A percentile compares a stretch with the other conserved stretches of the same genome.
Conservation (phyloP, 129 eudicot species). For the Sambucus nigra region DNA sequence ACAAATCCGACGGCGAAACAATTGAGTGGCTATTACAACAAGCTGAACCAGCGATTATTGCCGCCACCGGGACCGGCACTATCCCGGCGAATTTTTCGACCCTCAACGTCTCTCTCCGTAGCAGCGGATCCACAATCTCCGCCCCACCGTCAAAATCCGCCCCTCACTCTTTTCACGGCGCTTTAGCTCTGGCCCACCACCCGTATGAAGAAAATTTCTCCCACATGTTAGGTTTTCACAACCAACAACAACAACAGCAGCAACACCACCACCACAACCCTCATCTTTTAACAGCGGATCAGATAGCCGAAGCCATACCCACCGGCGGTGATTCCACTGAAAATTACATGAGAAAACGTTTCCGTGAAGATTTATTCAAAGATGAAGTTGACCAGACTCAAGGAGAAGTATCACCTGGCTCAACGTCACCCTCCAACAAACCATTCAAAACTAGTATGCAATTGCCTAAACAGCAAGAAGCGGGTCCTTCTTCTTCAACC, state of each 20-base stretch:
- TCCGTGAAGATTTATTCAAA: slow-evolving; percentile 68
- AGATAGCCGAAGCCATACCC: slow-evolving; percentile 38
- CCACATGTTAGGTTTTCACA: slow-evolving; percentile 70
- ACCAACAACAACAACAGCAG: slow-evolving; percentile 29
- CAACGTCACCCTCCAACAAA: slow-evolving; percentile 48
- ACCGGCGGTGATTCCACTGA: slow-evolving; percentile 28
- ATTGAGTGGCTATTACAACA: slow-evolving; percentile 77
- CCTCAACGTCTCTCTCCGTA: slow-evolving; percentile 54
- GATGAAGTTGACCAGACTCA: slow-evolving; percentile 35
- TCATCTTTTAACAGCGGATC: slow-evolving; percentile 43
- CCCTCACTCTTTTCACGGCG: slow-evolving; percentile 56
- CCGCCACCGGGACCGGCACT: slow-evolving; percentile 76
- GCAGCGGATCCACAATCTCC: slow-evolving; percentile 53
- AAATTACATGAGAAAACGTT: slow-evolving; percentile 51
- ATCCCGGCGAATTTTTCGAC: slow-evolving; percentile 70
- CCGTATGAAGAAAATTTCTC: slow-evolving; percentile 61
- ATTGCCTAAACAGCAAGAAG: slow-evolving; percentile 29
- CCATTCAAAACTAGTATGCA: slow-evolving; percentile 35
- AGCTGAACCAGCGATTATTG: slow-evolving; percentile 64
- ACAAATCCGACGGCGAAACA: slow-evolving; percentile 72
- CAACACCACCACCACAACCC: slow-evolving; percentile 36
- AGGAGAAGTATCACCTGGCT: slow-evolving; percentile 25
- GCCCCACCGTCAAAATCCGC: slow-evolving; percentile 73
- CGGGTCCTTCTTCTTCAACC: slow-evolving; percentile 34
- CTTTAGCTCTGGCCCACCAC: slow-evolving; percentile 49